Conservation (phyloP, 345 rosid genomes). For the Leavenworthia alabamica region DNA sequence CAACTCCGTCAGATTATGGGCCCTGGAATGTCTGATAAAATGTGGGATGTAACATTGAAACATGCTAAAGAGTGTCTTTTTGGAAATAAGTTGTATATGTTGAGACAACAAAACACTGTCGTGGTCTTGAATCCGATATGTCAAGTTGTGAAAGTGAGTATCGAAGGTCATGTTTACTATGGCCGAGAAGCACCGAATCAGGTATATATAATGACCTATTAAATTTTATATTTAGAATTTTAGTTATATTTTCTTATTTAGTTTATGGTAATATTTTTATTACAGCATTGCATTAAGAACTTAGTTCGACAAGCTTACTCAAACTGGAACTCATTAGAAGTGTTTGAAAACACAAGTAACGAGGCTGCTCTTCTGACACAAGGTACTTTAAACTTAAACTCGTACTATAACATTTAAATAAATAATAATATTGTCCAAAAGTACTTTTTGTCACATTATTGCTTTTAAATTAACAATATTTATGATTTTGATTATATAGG, state of each 20-base stretch:
- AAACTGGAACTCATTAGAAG: conserved; percentile 48
- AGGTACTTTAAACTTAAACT: no score
- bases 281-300: conserved; percentile 41
- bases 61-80: conserved; percentile 64
- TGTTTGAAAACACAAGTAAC: conserved; percentile 34
- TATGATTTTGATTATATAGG: conserved; percentile 23
- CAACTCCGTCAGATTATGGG: conserved; percentile 62
- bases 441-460: no score
- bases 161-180: conserved; percentile 40
- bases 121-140: conserved; percentile 63
- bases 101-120: conserved; percentile 23
- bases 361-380: conserved; percentile 48
- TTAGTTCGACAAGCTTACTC: conserved; percentile 54
- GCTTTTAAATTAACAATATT: no score
- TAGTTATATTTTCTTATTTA: background rate
- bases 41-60: conserved; percentile 67
- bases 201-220: conserved; percentile 38
- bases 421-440: no score
- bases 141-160: conserved; percentile 43
- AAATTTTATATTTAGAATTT: background rate
- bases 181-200: conserved; percentile 32
- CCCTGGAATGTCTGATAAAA: conserved; percentile 63
- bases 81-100: conserved; percentile 52
- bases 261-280: background rate
- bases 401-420: no score